Base-by-base conservation (phyloP, 2,329 filamentous ascomycete species). In the Fusarium redolens region DNA sequence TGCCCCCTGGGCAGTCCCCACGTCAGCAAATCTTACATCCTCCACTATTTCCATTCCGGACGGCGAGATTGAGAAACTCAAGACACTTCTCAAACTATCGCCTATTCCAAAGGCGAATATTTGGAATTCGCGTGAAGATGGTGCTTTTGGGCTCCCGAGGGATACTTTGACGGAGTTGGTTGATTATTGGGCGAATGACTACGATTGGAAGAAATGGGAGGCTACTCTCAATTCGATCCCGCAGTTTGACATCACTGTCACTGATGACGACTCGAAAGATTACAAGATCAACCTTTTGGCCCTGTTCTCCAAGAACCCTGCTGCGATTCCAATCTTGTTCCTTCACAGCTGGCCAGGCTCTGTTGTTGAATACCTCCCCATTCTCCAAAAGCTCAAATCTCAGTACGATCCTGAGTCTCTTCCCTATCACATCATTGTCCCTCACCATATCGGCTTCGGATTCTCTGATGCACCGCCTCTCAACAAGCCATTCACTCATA, bases 321-420 rank as follows among this genome's bases (percentile, higher is more conserved):
- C 54, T 1, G 68, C 72, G 0, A 7, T 64, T 0, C 71, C 72
- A 0, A 55, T 74, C 0, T 7, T 74, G 12, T 59, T 74, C 2
- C n/a, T 74, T 4, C 72, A 74, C 4, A 62, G 72, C 40, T 74
- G 72, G 72, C 72, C 72, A 1, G 71, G 72, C 5, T 74, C 72
- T 5, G 30, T 69, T 8, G 38, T 74, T 4, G 72, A 74, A 45
- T 74, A 69, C n/a, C 12, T 74, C 2, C 58, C 68, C 3, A 63
- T 74, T 4, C 28, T 59, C 4, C 66, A 56, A 15, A 74, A 72
- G 7, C 50, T 70, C 4, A 57, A 65, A 11, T 33, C 22, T 4
- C 12, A 47, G 22, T 52, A 66, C 6, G 31, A 44, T 2, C 17
- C 66, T 0, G 48, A 61, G 7, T 45, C 54, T 2, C 61, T 70